These are phyloP conservation scores for Basipetospora chlamydospora DNA, from an alignment of 2,329 filamentous ascomycete species.

Conservation along the genomic window DNA sequence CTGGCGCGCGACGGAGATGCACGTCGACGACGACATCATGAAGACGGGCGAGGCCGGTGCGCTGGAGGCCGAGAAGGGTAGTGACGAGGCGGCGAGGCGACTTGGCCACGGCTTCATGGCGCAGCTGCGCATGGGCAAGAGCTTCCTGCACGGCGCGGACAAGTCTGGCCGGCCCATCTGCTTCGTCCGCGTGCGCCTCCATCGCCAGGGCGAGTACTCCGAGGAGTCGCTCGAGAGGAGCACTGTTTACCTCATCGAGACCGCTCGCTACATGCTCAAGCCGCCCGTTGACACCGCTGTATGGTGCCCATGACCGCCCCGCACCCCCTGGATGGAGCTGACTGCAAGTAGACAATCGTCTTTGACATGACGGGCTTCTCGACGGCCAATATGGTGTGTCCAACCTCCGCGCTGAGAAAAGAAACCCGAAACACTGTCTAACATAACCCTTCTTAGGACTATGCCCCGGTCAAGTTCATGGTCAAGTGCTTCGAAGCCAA, in stretches of 20 bases:
- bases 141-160: constrained; percentile 77
- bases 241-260: constrained; percentile 91
- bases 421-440: no score
- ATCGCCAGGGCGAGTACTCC: constrained; percentile 68
- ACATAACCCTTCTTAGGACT: constrained; percentile 45
- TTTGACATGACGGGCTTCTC: constrained; percentile 96
- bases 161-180: constrained; percentile 77
- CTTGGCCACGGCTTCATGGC: constrained; percentile 61
- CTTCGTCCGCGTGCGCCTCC: constrained; percentile 67
- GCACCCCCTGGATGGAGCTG: no score
- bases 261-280: constrained; percentile 67
- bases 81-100: constrained; percentile 48
- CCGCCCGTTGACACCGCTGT: constrained; percentile 83
- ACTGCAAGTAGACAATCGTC: constrained; percentile 54
- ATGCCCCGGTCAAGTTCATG: constrained; percentile 95
- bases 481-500: constrained; percentile 99
- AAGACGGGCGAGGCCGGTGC: constrained; percentile 56
- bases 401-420: neutral
- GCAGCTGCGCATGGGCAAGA: constrained; percentile 83
- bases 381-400: constrained; percentile 75
- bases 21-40: constrained; percentile 84
- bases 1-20: constrained; percentile 72
- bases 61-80: constrained; percentile 43
- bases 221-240: constrained; percentile 73
- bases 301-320: constrained; percentile 28